A percentile compares a stretch with the other conserved stretches of the same genome.
These are phyloP conservation scores for Laburnicola sp. DNA, from an alignment of 2,329 filamentous ascomycete genomes.

Conservation along the genomic window DNA sequence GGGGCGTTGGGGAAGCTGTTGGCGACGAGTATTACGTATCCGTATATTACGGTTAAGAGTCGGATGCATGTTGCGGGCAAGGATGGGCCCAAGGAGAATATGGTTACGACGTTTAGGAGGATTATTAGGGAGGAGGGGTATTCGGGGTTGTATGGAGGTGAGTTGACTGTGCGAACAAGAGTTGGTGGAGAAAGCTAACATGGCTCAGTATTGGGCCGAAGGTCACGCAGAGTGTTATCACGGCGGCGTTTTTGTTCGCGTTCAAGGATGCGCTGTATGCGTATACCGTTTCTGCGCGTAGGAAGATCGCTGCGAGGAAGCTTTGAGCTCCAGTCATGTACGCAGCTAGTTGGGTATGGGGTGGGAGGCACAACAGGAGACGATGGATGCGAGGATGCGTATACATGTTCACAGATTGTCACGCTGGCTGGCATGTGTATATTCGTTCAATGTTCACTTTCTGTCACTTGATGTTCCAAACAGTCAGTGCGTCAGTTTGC, in stretches of 20 bases:
- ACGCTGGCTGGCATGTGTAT: too few species aligned
- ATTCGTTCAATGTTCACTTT: too few species aligned
- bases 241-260: constrained; percentile 92
- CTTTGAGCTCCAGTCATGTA: too few species aligned
- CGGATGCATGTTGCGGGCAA: constrained; percentile 89
- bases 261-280: constrained; percentile 98
- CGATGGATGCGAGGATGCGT: too few species aligned
- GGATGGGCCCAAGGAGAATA: constrained; percentile 75
- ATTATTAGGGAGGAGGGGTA: constrained; percentile 92
- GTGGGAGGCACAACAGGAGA: too few species aligned
- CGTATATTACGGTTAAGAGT: constrained; percentile 98
- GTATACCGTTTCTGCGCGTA: constrained; percentile 70
- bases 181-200: constrained; percentile 11
- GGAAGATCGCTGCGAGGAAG: constrained; percentile 32
- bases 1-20: constrained; percentile 93
- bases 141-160: constrained; percentile 87
- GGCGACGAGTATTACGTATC: constrained; percentile 91
- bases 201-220: constrained; percentile 81
- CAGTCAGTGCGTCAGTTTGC: too few species aligned
- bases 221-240: constrained; percentile 94
- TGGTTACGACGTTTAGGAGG: constrained; percentile 74
- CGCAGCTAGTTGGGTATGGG: too few species aligned
- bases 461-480: too few species aligned
- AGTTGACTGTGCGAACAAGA: constrained; percentile 33
- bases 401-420: too few species aligned